Base-by-base conservation (phyloP, 805 yeast genomes). In the Diddensiella transvaalensis region DNA sequence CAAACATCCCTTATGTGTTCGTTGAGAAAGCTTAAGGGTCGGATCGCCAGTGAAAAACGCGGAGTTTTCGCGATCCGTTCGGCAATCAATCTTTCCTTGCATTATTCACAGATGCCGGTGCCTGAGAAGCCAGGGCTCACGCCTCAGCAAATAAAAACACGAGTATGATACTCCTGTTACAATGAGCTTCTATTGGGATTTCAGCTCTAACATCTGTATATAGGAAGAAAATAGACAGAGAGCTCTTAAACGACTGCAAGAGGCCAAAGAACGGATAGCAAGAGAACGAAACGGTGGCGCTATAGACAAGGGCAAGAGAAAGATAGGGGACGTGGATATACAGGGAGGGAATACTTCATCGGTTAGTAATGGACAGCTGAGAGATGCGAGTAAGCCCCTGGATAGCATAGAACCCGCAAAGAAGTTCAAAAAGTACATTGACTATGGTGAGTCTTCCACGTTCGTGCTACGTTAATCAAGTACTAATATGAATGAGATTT, bases 401-500 rank as follows among this genome's bases (percentile, higher is more conserved):
- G 43, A 40, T 13, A 22, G 43, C 18, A 22, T 40, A 11, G 43
- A 40, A 21, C 57, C 58, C 15, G 57, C 46, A 6, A 54, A 60
- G 42, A 63, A 61, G 54, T 60, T 63, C 49, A 50, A 60, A 37
- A 65, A 65, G 49, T 71, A 67, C 49, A 68, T 71, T 35, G 75
- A 71, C 40, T 71, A 61, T 54, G 65, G 60, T 55, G 32, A 26
- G 32, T 26, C 13, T 8, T 8, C 13, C 8, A 23, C 8, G 56
- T 33, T 4, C 24, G 18, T 13, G 38, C 15, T 15, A 8, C 15
- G 17, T 6, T 8, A 13, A 35, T 8, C 21, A 35, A n/a, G 38
- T 8, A 18, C 17, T 15, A 15, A 8, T 35, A 18, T 35, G 22
- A 6, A 11, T 10, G 13, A 82, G 97, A 93, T 66, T 78, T 93